Percentiles rank a stretch among this genome's conserved stretches.
These are phyloP conservation scores for Alternaria sp. DNA, from an alignment of 2,329 filamentous ascomycete species.

Conservation along the genomic window DNA sequence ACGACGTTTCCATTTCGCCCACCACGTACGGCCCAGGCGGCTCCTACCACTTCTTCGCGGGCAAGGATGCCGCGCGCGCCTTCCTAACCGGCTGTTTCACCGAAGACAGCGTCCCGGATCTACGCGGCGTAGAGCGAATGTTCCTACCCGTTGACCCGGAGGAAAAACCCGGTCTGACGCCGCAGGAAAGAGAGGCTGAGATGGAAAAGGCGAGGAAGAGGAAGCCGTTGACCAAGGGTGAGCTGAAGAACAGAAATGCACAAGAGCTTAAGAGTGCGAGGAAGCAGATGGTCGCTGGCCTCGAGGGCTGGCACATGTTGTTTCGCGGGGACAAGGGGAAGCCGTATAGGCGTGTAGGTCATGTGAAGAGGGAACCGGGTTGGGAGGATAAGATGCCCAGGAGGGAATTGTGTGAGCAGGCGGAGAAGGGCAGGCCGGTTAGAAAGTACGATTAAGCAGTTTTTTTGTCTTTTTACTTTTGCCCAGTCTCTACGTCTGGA, in stretches of 20 bases:
- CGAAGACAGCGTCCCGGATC: conserved; percentile 82
- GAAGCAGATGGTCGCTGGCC: conserved; percentile 69
- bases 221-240: conserved; percentile 35
- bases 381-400: conserved; percentile 66
- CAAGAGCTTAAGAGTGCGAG: conserved; percentile 71
- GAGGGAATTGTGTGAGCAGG: conserved; percentile 74
- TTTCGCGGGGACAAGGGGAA: conserved; percentile 73
- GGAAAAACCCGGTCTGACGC: conserved; percentile 42
- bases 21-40: conserved; percentile 72
- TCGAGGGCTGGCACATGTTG: conserved; percentile 84
- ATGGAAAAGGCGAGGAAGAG: conserved; percentile 39
- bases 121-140: conserved; percentile 87
- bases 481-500: too few species aligned
- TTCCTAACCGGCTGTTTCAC: conserved; percentile 94
- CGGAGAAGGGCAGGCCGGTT: conserved; percentile 71
- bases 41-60: conserved; percentile 85
- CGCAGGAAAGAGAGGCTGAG: conserved; percentile 38
- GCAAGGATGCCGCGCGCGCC: conserved; percentile 82
- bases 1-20: conserved; percentile 75
- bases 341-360: conserved; percentile 83
- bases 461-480: background rate
- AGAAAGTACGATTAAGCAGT: conserved; percentile 45
- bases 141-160: conserved; percentile 72
- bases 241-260: conserved; percentile 63
- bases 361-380: conserved; percentile 69